These are phyloP conservation scores for Phallus indusiatus DNA, from an alignment of 768 basidiomycete genomes.

Conservation along the genomic window DNA sequence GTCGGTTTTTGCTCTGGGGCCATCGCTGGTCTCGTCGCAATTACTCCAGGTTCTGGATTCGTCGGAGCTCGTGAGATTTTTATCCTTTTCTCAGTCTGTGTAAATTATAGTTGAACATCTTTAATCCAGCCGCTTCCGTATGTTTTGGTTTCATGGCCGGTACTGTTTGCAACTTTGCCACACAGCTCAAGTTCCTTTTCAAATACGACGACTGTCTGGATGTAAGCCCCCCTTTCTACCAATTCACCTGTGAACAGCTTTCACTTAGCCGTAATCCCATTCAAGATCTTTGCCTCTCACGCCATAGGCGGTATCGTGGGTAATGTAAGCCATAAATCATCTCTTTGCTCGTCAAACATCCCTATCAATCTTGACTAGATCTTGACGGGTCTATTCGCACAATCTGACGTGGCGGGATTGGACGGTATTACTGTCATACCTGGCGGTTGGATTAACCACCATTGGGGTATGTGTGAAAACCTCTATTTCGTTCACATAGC, in stretches of 20 bases:
- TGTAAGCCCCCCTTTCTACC: constrained; percentile 31
- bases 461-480: constrained; percentile 30
- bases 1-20: constrained; percentile 97
- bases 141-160: constrained; percentile 80
- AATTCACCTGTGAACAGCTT: neutral
- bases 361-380: constrained; percentile 21
- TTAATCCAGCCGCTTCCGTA: constrained; percentile 62
- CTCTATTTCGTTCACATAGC: neutral
- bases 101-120: neutral
- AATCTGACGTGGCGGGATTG: constrained; percentile 64
- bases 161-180: constrained; percentile 88
- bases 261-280: neutral
- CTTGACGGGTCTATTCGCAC: constrained; percentile 79
- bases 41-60: constrained; percentile 77
- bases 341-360: neutral
- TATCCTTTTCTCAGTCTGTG: neutral
- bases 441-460: constrained; percentile 85
- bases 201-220: constrained; percentile 75
- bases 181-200: constrained; percentile 80
- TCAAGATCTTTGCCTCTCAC: constrained; percentile 82
- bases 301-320: constrained; percentile 71
- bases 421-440: constrained; percentile 55
- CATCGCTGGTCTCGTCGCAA: constrained; percentile 82
- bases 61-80: constrained; percentile 59
- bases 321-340: constrained; percentile 30